Conservation (phyloP, 2,329 filamentous ascomycete species). For the Coleophoma crateriformis region DNA sequence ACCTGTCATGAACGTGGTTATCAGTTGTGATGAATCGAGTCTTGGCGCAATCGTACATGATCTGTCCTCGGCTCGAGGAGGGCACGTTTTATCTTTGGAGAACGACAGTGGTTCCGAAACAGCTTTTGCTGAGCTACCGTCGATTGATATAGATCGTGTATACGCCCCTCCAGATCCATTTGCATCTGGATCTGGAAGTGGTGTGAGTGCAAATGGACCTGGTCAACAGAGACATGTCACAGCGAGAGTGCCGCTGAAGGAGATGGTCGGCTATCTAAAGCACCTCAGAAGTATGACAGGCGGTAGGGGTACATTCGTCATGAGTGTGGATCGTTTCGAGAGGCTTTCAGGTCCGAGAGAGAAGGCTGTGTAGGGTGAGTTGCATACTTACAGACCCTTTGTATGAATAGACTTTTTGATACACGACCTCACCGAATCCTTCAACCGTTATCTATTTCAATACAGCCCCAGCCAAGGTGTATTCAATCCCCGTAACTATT, state of each 20-base stretch:
- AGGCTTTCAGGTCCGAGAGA: background rate
- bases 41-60: slow-evolving; percentile 82
- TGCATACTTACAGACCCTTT: too few species aligned
- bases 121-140: slow-evolving; percentile 10
- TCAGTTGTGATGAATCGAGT: slow-evolving; percentile 76
- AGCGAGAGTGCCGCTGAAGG: slow-evolving; percentile 85
- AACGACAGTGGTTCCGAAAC: slow-evolving; percentile 18
- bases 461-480: too few species aligned
- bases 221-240: slow-evolving; percentile 59
- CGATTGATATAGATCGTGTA: slow-evolving; percentile 67
- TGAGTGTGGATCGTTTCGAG: slow-evolving; percentile 39
- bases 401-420: too few species aligned
- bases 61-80: slow-evolving; percentile 67
- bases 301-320: slow-evolving; percentile 73
- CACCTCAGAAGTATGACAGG: slow-evolving; percentile 84
- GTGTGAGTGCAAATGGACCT: slow-evolving; percentile 44
- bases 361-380: background rate
- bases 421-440: too few species aligned
- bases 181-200: slow-evolving; percentile 39
- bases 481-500: too few species aligned
- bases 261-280: slow-evolving; percentile 94
- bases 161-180: slow-evolving; percentile 90
- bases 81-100: slow-evolving; percentile 67
- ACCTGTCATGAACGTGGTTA: slow-evolving; percentile 86
- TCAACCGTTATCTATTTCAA: too few species aligned